These are phyloP conservation scores for Amesomyces nigricolor DNA, from an alignment of 2,329 filamentous ascomycete species.

Conservation along the genomic window DNA sequence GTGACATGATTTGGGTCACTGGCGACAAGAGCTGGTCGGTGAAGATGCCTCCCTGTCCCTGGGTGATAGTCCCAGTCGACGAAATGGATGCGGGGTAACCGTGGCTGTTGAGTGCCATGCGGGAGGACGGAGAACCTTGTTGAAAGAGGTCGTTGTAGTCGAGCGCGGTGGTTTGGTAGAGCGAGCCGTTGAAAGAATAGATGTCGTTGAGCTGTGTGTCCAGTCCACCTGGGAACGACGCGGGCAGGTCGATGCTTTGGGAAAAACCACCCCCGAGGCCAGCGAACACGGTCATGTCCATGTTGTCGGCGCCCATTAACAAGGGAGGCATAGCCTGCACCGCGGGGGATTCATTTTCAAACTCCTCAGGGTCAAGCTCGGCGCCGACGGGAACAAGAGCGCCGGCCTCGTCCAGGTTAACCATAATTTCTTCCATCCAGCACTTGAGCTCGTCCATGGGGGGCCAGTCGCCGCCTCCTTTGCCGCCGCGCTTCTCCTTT, in stretches of 20 bases:
- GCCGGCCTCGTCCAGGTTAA: slow-evolving; percentile 37
- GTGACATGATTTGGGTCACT: no score
- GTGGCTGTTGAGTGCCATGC: slow-evolving; percentile 20
- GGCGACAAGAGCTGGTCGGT: slow-evolving; percentile 9
- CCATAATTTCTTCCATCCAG: slow-evolving; percentile 53
- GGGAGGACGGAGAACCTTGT: slow-evolving; percentile 13
- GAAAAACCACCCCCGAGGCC: slow-evolving; percentile 22
- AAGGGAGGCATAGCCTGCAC: slow-evolving; percentile 1
- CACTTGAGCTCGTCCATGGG: slow-evolving; percentile 52
- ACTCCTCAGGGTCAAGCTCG: slow-evolving; percentile 26
- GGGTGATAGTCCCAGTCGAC: slow-evolving; percentile 26
- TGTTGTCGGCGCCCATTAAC: slow-evolving; percentile 1
- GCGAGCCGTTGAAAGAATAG: slow-evolving; percentile 9
- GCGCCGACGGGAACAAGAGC: slow-evolving; percentile 33
- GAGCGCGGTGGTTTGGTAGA: slow-evolving; percentile 26
- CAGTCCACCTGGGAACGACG: slow-evolving; percentile 18
- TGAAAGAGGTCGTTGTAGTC: slow-evolving; percentile 16
- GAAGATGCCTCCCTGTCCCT: slow-evolving; percentile 20
- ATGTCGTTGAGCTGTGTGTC: slow-evolving; percentile 15
- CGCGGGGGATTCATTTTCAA: slow-evolving; percentile 24
- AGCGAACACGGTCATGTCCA: slow-evolving; percentile 16
- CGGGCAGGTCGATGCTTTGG: slow-evolving; percentile 16
- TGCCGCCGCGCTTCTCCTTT: slow-evolving; percentile 49
- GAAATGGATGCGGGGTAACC: slow-evolving; percentile 27
- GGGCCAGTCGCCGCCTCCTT: slow-evolving; percentile 50